Conservation (phyloP, 2,329 filamentous ascomycete genomes). For the Talaromyces albobiverticillius region DNA sequence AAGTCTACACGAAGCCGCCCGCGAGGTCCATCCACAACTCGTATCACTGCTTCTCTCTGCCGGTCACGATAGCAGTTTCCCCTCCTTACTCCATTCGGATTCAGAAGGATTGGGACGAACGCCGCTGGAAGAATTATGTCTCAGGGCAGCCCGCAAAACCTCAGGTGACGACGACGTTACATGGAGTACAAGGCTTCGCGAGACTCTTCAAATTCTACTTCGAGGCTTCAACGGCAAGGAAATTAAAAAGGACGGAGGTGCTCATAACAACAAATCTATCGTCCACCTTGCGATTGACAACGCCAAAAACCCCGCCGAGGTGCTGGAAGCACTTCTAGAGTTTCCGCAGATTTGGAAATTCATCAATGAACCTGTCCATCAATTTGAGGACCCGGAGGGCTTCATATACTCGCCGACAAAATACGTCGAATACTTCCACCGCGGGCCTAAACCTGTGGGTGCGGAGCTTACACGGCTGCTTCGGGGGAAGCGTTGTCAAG, state of each 20-base stretch:
- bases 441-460: slow-evolving; percentile 9
- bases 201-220: slow-evolving; percentile 57
- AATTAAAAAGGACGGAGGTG: not conserved
- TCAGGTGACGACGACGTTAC: slow-evolving; percentile 20
- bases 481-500: not conserved
- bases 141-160: slow-evolving; percentile 51
- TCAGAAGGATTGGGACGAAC: slow-evolving; percentile 49
- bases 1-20: slow-evolving; percentile 63
- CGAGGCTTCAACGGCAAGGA: slow-evolving; percentile 39
- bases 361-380: slow-evolving; percentile 54
- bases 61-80: slow-evolving; percentile 64
- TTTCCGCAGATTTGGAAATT: slow-evolving; percentile 61
- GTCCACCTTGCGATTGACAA: slow-evolving; percentile 59
- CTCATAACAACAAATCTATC: slow-evolving; percentile 55
- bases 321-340: slow-evolving; percentile 59
- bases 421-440: slow-evolving; percentile 46
- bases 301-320: slow-evolving; percentile 52
- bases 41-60: slow-evolving; percentile 57
- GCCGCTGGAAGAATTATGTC: slow-evolving; percentile 62
- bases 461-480: slow-evolving; percentile 6
- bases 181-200: slow-evolving; percentile 49
- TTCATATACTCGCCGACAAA: slow-evolving; percentile 64
- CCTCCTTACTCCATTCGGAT: slow-evolving; percentile 56
- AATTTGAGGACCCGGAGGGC: slow-evolving; percentile 53
- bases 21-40: slow-evolving; percentile 56